Base-by-base conservation (phyloP, 2,329 filamentous ascomycete genomes). In the Akanthomyces muscarius region DNA sequence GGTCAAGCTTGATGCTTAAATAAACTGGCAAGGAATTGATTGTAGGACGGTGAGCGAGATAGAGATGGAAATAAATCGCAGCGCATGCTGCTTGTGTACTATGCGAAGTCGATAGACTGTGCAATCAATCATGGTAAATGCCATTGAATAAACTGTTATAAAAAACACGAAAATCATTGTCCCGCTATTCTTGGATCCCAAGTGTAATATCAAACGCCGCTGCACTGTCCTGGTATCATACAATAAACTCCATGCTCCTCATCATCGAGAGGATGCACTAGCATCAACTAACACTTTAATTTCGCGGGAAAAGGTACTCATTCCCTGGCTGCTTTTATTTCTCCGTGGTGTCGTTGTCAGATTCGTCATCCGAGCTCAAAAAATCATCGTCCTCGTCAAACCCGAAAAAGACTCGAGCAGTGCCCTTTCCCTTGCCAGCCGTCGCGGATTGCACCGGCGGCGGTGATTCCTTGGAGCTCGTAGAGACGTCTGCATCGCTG, bases 321-420 rank as follows among this genome's bases (percentile, higher is more conserved):
- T 1, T 50, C 5, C 30, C n/a, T n/a, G 6, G 6, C 33, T 44
- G 16, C 23, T 4, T 21, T 44, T 18, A 28, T 55, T 42, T 42
- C 14, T 14, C 47, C 23, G 13, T 69, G 30, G 11, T 33, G 6
- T 42, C 18, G 13, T 77, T 74, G 6, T 78, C 76, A 14, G 83
- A 82, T 41, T 88, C 86, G n/a, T 87, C 84, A 58, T 84, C 83
- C 11, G 84, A 87, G 68, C 86, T 89, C 83, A 89, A 86, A 66
- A 88, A 89, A 69, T 90, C 88, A 53, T 92, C 89, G 61, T 91
- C 88, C 41, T 93, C 89, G 65, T 92, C 90, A 76, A 92, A 94
- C 0, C 89, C 90, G 69, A 88, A 89, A 70, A 92, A 91, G 0
- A 81, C 78, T 69, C 69, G 78, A 21, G 72, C 72, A 67, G 78